A percentile compares a stretch with the other conserved stretches of the same genome.
These are phyloP conservation scores for Plectosphaerella sp. DNA, from an alignment of 2,329 filamentous ascomycete species.

Conservation along the genomic window DNA sequence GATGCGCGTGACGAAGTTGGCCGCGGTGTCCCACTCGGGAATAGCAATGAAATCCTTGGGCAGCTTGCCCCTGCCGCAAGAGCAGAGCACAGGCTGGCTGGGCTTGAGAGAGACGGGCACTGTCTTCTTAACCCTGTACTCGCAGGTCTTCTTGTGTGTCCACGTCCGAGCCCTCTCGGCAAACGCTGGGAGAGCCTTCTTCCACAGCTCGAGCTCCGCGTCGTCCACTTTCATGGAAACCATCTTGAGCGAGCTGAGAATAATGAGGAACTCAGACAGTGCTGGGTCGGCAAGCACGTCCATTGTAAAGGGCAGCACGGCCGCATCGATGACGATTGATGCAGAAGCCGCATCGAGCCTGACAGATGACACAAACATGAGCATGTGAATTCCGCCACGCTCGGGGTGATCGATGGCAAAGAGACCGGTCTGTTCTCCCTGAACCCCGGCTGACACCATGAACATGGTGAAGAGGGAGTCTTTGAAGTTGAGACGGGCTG, in stretches of 20 bases:
- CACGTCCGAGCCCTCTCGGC: conserved; percentile 46
- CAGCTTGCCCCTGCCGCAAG: conserved; percentile 38
- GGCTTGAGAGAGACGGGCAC: conserved; percentile 33
- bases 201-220: conserved; percentile 54
- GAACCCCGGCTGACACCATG: conserved; percentile 38
- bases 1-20: conserved; percentile 44
- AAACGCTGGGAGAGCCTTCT: conserved; percentile 35
- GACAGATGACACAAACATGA: conserved; percentile 35
- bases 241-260: conserved; percentile 29
- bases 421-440: conserved; percentile 37
- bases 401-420: conserved; percentile 34
- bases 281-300: conserved; percentile 23
- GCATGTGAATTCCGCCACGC: conserved; percentile 33
- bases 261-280: conserved; percentile 32
- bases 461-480: conserved; percentile 43
- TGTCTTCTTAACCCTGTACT: conserved; percentile 30
- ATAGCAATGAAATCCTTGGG: conserved; percentile 32
- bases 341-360: conserved; percentile 37
- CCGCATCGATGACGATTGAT: conserved; percentile 41
- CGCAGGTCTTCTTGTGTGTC: conserved; percentile 34
- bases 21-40: conserved; percentile 37
- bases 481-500: conserved; percentile 40
- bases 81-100: conserved; percentile 35
- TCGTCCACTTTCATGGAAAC: conserved; percentile 37
- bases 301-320: conserved; percentile 37